phyloP scores from a whole-genome alignment of 2,329 filamentous ascomycete species.

The Fonsecaea pugnacius region DNA sequence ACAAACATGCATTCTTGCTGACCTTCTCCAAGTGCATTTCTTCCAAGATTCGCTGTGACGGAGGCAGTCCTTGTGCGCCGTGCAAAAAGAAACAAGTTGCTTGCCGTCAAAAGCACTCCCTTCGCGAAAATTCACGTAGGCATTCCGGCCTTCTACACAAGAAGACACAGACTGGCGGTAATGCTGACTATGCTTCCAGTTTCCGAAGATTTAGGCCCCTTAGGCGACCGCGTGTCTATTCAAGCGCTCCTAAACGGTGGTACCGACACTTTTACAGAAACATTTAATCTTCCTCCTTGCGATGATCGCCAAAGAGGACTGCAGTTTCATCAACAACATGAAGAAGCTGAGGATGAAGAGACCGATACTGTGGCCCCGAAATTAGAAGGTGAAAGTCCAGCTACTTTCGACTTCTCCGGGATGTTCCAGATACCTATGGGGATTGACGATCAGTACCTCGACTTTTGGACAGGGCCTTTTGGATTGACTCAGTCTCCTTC shows the following conservation, averaged over 20 bases:
- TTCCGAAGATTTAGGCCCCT: conserved; percentile 15
- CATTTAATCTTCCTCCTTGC: conserved; percentile 49
- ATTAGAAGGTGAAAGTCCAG: conserved; percentile 8
- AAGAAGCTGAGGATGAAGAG: conserved; percentile 30
- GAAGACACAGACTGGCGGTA: no score
- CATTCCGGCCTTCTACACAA: conserved; percentile 27
- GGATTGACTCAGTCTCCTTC: conserved; percentile 27
- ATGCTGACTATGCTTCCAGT: not conserved
- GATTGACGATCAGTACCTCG: conserved; percentile 28
- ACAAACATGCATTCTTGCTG: not conserved
- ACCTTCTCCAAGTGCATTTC: conserved; percentile 47
- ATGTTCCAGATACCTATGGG: conserved; percentile 28
- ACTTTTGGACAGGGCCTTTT: conserved; percentile 34
- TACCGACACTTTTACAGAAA: conserved; percentile 52
- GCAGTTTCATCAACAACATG: conserved; percentile 44
- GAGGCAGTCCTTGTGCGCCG: conserved; percentile 49
- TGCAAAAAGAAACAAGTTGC: conserved; percentile 50
- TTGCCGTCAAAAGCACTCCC: conserved; percentile 41
- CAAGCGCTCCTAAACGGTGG: conserved; percentile 53
- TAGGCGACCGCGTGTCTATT: conserved; percentile 50
- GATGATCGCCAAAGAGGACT: conserved; percentile 46
- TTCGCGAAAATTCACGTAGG: conserved; percentile 31
- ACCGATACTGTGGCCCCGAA: conserved; percentile 6
- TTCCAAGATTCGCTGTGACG: conserved; percentile 55
- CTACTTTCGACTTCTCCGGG: conserved; percentile 25